Base-by-base conservation (phyloP, 345 rosid species). In the Cardamine chenopodiifolia region DNA sequence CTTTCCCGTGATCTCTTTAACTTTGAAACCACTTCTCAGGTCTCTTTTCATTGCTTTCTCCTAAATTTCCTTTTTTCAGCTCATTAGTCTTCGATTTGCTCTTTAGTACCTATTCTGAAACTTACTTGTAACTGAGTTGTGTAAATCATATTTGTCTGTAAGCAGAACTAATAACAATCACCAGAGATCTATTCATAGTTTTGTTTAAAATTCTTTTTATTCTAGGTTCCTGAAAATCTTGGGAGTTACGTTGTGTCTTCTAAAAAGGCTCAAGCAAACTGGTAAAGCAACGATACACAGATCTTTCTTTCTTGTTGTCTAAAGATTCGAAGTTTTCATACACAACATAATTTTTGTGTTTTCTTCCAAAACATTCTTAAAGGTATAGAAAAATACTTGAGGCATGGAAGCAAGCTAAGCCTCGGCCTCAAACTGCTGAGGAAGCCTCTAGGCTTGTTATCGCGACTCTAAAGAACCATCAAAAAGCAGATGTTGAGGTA, bases 401-500 rank as follows among this genome's bases (percentile, higher is more conserved):
- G 70, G 96, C 94, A 34, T 92, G 99, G 99, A 87, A 68, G 74
- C 86, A 85, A 80, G 79, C 92, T 26, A 85, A 84, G 18, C 91
- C 98, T 8, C 92, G 82, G 35, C 97, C 97, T 9, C 80, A 55
- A 71, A 85, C 91, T 13, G 79, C 88, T 15, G 91, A 92, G 71
- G 92, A 87, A 62, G 96, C 89, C 15, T 77, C 90, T 8, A 87
- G 84, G 80, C 85, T 92, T 75, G 75, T 95, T 37, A 63, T 85
- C 45, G 79, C 79, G 58, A 81, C 91, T 65, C 73, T 95, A 68
- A 85, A 83, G 73, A 64, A 84, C 4, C 92, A 92, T 79, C 82
- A 78, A 53, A 87, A 85, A 68, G 90, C 86, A 6, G 97, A 92
- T 86, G 98, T 94, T 74, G 92, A 88, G 96, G 98, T 94, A 73